Percentiles rank a stretch among this genome's conserved stretches.
These are phyloP conservation scores for Hydrangea macrophylla DNA, from an alignment of 148 eudicot genomes.

Conservation along the genomic window DNA sequence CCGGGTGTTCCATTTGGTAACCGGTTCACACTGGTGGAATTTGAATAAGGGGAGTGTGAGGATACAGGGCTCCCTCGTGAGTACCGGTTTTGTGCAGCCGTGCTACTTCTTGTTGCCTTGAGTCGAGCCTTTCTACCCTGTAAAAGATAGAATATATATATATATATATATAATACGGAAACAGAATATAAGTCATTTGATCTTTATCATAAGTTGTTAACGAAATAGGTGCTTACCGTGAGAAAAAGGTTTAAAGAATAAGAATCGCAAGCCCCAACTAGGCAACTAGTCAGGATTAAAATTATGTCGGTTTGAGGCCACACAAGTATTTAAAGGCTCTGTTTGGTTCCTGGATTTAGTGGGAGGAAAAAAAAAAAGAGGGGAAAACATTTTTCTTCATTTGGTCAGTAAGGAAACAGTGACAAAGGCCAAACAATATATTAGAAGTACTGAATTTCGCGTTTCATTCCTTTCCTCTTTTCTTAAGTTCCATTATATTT, in stretches of 20 bases:
- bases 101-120: slow-evolving; percentile 85
- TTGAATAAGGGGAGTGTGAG: slow-evolving; percentile 46
- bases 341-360: no score
- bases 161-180: neutral
- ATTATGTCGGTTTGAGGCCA: neutral
- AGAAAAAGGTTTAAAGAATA: neutral
- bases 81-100: slow-evolving; percentile 67
- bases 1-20: slow-evolving; percentile 58
- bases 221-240: neutral
- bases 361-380: no score
- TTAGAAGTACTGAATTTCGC: no score
- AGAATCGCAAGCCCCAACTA: neutral
- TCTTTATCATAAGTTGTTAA: neutral
- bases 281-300: no score
- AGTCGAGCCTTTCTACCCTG: slow-evolving; percentile 97
- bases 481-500: no score
- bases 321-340: no score
- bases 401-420: no score
- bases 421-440: no score
- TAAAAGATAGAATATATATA: no score
- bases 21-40: slow-evolving; percentile 38
- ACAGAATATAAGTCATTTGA: neutral
- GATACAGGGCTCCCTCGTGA: slow-evolving; percentile 53
- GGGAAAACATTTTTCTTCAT: no score
- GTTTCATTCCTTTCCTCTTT: no score